Base-by-base conservation (phyloP, 2,329 filamentous ascomycete species). In the Clonostachys rosea region DNA sequence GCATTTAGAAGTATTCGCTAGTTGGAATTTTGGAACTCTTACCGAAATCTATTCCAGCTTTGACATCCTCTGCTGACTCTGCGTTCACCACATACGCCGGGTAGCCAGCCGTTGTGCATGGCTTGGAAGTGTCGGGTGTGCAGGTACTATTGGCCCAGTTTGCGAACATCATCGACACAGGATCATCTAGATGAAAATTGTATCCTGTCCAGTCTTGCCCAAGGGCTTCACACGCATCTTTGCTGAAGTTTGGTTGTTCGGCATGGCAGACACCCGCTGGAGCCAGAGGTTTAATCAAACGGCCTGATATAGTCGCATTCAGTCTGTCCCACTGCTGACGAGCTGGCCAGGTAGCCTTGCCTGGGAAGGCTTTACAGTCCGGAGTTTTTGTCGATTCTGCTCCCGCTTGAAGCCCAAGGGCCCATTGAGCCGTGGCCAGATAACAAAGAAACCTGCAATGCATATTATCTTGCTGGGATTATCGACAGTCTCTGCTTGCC, bases 61-160 rank as follows among this genome's bases (percentile, higher is more conserved):
- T 61, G 41, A 69, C 52, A 44, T 69, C 55, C 20, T 62, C 59
- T 1, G 60, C 50, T 13, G 55, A 60, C 1, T 61, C 66, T 2
- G 60, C 65, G 35, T 68, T 63, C 1, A 69, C 52, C 10, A 68
- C 64, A 46, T 60, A 67, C 2, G 65, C 52, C 16, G 64, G 59
- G 47, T 68, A 68, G 3, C 65, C 66, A 6, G 47, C 42, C 5
- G 33, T 46, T 11, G 55, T 59, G 40, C 66, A 79, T 0, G 69
- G 61, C 40, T 54, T 45, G 6, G 52, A 50, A 1, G 61, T 51
- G 47, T 68, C 53, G 3, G 75, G 75, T 40, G 78, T 62, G 56
- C 76, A 79, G 12, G 73, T 70, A 58, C 73, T 73, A 53, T 79
- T 76, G 49, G 67, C 67, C 56, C 64, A 77, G 44, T 74, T 70